A percentile compares a stretch with the other conserved stretches of the same genome.
phyloP scores from a whole-genome alignment of 1,139 yeast genomes.

The Taphrina betulina region DNA sequence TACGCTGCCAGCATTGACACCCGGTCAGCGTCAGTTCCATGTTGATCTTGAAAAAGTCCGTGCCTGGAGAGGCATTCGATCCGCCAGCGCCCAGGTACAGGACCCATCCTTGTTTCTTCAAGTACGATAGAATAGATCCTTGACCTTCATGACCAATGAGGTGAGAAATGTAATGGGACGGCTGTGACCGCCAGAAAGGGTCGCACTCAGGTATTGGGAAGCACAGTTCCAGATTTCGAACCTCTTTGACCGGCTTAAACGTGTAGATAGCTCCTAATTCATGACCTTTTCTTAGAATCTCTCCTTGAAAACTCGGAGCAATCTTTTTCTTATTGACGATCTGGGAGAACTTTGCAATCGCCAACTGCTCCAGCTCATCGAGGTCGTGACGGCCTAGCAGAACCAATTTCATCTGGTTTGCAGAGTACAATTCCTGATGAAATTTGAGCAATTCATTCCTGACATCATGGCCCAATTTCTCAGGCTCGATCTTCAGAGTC shows the following conservation, averaged over 20 bases:
- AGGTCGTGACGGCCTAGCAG: slow-evolving; percentile 78
- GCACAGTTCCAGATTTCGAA: slow-evolving; percentile 62
- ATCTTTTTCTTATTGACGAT: slow-evolving; percentile 59
- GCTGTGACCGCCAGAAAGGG: slow-evolving; percentile 63
- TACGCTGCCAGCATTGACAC: slow-evolving; percentile 58
- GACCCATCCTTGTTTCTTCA: slow-evolving; percentile 77
- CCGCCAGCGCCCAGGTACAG: slow-evolving; percentile 74
- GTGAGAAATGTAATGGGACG: slow-evolving; percentile 71
- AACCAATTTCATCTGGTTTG: slow-evolving; percentile 83
- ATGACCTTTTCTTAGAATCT: slow-evolving; percentile 48
- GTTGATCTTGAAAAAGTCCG: slow-evolving; percentile 63
- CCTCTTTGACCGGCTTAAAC: slow-evolving; percentile 73
- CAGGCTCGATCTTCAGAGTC: slow-evolving; percentile 62
- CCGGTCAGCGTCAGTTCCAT: slow-evolving; percentile 78
- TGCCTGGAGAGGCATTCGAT: slow-evolving; percentile 65
- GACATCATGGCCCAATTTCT: slow-evolving; percentile 56
- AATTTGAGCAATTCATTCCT: slow-evolving; percentile 65
- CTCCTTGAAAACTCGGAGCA: slow-evolving; percentile 47
- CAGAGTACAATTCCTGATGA: slow-evolving; percentile 58
- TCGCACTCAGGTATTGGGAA: slow-evolving; percentile 76
- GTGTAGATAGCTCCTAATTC: slow-evolving; percentile 52
- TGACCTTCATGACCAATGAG: slow-evolving; percentile 87
- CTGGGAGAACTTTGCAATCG: slow-evolving; percentile 61
- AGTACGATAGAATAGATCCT: slow-evolving; percentile 70
- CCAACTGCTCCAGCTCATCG: slow-evolving; percentile 70